Evolutionary conservation across 352 stramenopile genomes (phyloP), one percentile per base, ranked within the genome.

Genomic region (Aphanomyces astaci): DNA sequence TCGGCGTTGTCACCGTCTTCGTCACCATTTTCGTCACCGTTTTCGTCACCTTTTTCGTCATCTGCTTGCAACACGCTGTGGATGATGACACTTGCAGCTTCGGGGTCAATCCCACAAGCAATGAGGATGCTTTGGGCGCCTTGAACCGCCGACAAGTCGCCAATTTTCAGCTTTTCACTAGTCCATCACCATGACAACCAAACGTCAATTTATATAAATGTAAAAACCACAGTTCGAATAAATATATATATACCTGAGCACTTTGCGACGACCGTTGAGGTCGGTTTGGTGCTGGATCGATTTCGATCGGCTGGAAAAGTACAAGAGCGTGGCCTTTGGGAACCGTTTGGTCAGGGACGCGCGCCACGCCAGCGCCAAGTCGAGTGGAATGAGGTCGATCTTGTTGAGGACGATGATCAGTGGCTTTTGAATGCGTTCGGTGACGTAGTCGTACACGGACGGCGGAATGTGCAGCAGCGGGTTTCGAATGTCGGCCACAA

Each of bases 321-420:
- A 86, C 27, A 94, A 66, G 54, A 92, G 73, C n/a, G 80, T 72
- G 52, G 75, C 84, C 24, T 86, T 75, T 22, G 84, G 84, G 60
- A 91, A 94, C 10, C 76, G 79, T 49, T 77, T 79, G 3, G 74
- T 63, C 25, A 95, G 65, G 55, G 85, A 91, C 39, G 69, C 64
- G 36, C 85, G 82, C 86, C 86, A 95, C 3, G 86, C 73, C 51
- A 82, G 67, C 2, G 92, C 78, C 10, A 88, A 80, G 24, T 70
- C 68, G 7, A 71, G 73, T 11, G 83, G 82, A 30, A 95, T 77
- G 52, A 95, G 72, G 75, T 95, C 86, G 24, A 91, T 76, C 75
- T 95, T 95, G 66, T 92, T 95, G 45, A 95, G 82, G 56, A 95
- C 83, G 40, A 95, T 76, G 11, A 84, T 71, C 78, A 95, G 85